A percentile compares a stretch with the other conserved stretches of the same genome.
phyloP scores from a whole-genome alignment of 208 protist genomes.

The Acanthamoeba lenticulata region DNA sequence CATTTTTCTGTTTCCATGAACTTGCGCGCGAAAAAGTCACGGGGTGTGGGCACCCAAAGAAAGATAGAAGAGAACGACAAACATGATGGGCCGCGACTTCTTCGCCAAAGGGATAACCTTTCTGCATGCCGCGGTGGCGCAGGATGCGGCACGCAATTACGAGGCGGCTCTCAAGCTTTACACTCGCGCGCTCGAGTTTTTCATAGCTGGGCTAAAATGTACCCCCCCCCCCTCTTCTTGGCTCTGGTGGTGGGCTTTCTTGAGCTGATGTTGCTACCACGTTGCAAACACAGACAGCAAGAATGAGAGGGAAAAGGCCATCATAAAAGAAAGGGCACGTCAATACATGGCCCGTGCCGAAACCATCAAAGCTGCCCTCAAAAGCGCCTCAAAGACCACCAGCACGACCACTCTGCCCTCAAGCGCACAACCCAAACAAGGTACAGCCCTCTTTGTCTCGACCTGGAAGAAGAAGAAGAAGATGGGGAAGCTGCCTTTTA shows the following conservation, averaged over 20 bases:
- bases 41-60: no score
- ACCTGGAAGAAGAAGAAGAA: not conserved
- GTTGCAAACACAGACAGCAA: constrained; percentile 37
- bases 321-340: not conserved
- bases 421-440: not conserved
- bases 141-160: constrained; percentile 7
- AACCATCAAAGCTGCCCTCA: not conserved
- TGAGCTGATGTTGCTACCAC: not conserved
- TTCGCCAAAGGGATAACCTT: not conserved
- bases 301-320: not conserved
- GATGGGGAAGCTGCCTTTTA: no score
- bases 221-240: not conserved
- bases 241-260: not conserved
- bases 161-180: not conserved
- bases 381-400: not conserved
- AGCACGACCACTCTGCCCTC: not conserved
- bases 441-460: not conserved
- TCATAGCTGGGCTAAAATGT: constrained; percentile 60
- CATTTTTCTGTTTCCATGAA: not conserved
- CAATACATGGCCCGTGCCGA: constrained; percentile 46
- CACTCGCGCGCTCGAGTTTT: not conserved
- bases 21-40: not conserved
- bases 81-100: not conserved
- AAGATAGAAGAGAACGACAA: no score
- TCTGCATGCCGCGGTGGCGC: not conserved